Base-by-base conservation (phyloP, 2,329 filamentous ascomycete species). In the Cladosporium sp. region DNA sequence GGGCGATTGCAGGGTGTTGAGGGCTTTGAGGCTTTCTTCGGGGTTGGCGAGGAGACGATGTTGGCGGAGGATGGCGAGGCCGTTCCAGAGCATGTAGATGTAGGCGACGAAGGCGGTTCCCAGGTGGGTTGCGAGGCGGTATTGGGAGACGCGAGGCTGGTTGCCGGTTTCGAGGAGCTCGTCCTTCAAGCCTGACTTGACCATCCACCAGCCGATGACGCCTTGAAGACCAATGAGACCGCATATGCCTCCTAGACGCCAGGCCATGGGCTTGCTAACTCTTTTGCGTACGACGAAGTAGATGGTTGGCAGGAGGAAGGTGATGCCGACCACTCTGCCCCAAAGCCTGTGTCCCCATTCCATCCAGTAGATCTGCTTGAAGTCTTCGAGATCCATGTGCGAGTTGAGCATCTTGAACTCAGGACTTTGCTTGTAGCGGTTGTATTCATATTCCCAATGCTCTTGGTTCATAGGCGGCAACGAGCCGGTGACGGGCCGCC, bases 321-420 rank as follows among this genome's bases (percentile, higher is more conserved):
- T 88, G 61, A 97, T 74, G 59, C 94, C 94, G 58, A 99, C 90
- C 66, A 96, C 81, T 63, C 94, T 87, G 45, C 94, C 94, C 92
- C 94, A 97, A 56, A 97, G 81, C 28, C 94, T 85, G 74, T 99
- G 94, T 42, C 87, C 86, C 94, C 94, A 99, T 79, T 99, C 94
- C 94, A 97, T 97, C 74, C 89, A 99, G 82, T 97, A 99, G 65
- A 99, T 99, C 72, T 94, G 88, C 75, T 97, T 97, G 79, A 97
- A 99, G 72, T 99, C 94, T 58, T 86, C 83, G 57, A 99, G 80
- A 32, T 83, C 88, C 94, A 99, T 99, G 72, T 90, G 84, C 32
- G 92, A 88, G 77, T 99, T 99, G 65, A 99, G 82, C 61, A 91
- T 83, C 70, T 89, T 85, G 77, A 93, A 99, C 75, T 99, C 94